Base-by-base conservation (phyloP, 306 rosid species). In the Vigna radiata region DNA sequence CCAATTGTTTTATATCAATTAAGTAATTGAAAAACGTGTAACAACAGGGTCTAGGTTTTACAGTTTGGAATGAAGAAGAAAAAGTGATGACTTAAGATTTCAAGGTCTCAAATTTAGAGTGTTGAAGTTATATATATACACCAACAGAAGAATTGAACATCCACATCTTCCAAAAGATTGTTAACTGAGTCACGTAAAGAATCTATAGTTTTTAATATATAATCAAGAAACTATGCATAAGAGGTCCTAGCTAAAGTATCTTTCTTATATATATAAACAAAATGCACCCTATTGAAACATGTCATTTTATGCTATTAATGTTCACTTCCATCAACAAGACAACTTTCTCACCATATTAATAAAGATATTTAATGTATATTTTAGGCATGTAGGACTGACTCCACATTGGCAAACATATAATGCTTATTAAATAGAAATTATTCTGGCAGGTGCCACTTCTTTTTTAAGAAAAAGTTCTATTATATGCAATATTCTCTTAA, bases 311-410 rank as follows among this genome's bases (percentile, higher is more conserved):
- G 75, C 48, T 21, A 21, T 81, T 48, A 77, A 55, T 67, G 48
- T 50, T 70, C 43, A 66, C 25, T 82, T 69, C 70, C 54, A 55
- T 73, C 37, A 44, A 47, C 70, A 81, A 56, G 74, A 64, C 73
- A 59, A 59, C 19, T 46, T 18, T 15, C 5, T 53, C 48, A 48
- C 66, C 63, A 17, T 53, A 43, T 59, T 37, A 61, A 39, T 63
- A 52, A 9, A 72, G 12, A 66, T 36, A 68, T 67, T 75, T 56
- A 13, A 37, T 59, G 44, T 37, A 66, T 33, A 14, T 18, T 18
- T 46, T 67, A 50, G 65, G 49, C 66, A 48, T 68, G 81, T 49
- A 58, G 36, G 65, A 68, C 52, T 80, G 50, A 81, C 72, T 59
- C 25, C 6, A 58, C 12, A 41, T 39, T 62, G 36, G 25, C 23